Conservation (phyloP, 2,329 filamentous ascomycete genomes). For the Microcyclospora tardicrescens region DNA sequence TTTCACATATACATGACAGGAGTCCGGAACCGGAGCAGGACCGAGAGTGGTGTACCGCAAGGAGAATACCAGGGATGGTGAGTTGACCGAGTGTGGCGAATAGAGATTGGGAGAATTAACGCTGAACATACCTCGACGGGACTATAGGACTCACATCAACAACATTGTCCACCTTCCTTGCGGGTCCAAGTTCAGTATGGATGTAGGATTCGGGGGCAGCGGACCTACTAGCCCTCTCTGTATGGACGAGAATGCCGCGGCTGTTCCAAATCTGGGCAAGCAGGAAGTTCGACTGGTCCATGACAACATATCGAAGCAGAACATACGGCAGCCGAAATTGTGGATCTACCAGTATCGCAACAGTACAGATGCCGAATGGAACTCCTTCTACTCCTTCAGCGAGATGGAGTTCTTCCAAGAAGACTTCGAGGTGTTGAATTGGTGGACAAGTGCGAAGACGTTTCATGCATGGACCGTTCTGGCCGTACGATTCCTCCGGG, state of each 20-base stretch:
- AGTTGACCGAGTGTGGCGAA: slow-evolving; percentile 1
- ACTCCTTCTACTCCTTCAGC: slow-evolving; percentile 50
- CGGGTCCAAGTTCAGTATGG: slow-evolving; percentile 40
- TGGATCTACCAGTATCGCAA: slow-evolving; percentile 32
- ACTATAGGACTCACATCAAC: slow-evolving; percentile 24
- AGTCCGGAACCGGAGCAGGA: slow-evolving; percentile 16
- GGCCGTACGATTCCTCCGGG: slow-evolving; percentile 35
- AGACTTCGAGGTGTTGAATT: slow-evolving; percentile 51
- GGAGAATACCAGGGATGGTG: slow-evolving; percentile 12
- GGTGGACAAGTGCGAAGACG: slow-evolving; percentile 43
- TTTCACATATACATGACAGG: slow-evolving; percentile 30
- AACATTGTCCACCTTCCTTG: slow-evolving; percentile 34
- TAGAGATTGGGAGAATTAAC: slow-evolving; percentile 5
- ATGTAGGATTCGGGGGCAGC: slow-evolving; percentile 54
- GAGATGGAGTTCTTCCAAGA: slow-evolving; percentile 48
- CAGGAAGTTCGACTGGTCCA: slow-evolving; percentile 12
- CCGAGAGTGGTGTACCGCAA: slow-evolving; percentile 12
- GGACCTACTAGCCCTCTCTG: slow-evolving; percentile 46
- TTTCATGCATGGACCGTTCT: slow-evolving; percentile 30
- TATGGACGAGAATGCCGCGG: slow-evolving; percentile 38
- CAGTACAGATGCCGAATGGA: slow-evolving; percentile 37
- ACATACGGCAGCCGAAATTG: slow-evolving; percentile 22
- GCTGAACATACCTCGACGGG: no score
- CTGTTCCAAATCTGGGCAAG: slow-evolving; percentile 16
- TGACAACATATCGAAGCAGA: slow-evolving; percentile 14